phyloP scores from a whole-genome alignment of 2,329 filamentous ascomycete genomes.

The Cladosporium sp. region DNA sequence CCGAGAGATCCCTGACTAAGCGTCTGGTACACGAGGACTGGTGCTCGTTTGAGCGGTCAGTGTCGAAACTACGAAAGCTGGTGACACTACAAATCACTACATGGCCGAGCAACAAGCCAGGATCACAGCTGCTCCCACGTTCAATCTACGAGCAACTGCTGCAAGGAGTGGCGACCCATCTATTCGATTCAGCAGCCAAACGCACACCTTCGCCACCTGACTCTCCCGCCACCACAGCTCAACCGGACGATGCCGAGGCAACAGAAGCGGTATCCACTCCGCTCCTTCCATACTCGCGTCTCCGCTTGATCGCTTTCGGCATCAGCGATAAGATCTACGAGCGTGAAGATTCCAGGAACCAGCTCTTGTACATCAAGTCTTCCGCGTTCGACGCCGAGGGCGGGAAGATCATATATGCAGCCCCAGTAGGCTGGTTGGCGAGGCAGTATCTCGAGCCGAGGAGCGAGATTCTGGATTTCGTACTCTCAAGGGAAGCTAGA shows the following conservation, averaged over 20 bases:
- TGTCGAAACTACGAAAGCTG: conserved; percentile 38
- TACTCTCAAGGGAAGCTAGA: conserved; percentile 38
- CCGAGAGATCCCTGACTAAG: conserved; percentile 44
- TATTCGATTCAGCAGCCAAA: conserved; percentile 29
- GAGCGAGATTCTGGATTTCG: conserved; percentile 49
- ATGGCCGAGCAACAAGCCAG: conserved; percentile 48
- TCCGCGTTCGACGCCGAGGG: conserved; percentile 45
- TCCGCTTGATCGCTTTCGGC: conserved; percentile 50
- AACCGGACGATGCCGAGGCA: neutral
- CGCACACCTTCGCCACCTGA: neutral
- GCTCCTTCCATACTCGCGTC: conserved; percentile 29
- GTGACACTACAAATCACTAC: conserved; percentile 51
- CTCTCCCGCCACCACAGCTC: neutral
- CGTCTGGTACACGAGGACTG: conserved; percentile 45
- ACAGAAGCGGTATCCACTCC: neutral
- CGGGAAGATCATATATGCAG: conserved; percentile 41
- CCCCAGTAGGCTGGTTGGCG: conserved; percentile 48
- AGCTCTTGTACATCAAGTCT: conserved; percentile 49
- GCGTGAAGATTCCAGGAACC: conserved; percentile 48
- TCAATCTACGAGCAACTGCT: conserved; percentile 49
- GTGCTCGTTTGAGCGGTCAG: conserved; percentile 41
- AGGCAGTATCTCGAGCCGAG: conserved; percentile 48
- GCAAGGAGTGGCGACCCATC: conserved; percentile 29
- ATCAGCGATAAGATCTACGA: conserved; percentile 50
- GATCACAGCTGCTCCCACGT: conserved; percentile 41